Base-by-base conservation (phyloP, 352 stramenopile genomes). In the Pythium scleroteichum region DNA sequence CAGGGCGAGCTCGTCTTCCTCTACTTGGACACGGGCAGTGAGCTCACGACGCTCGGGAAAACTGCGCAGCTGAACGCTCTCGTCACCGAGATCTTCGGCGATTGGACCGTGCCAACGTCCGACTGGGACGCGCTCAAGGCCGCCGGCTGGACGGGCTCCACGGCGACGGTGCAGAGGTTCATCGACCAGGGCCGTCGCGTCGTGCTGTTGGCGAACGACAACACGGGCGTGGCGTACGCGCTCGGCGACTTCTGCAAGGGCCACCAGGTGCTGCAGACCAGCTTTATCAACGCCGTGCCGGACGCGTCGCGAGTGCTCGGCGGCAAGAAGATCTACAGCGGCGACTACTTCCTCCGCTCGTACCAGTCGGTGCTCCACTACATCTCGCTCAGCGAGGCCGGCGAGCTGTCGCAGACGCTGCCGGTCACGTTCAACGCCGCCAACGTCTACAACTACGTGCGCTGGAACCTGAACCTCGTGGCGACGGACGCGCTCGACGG, bases 381-480 rank as follows among this genome's bases (percentile, higher is more conserved):
- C 50, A 76, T 80, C n/a, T 79, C 75, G 29, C 59, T 85, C 1
- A 71, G 66, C 7, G 69, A 71, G 20, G 55, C 16, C 20, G 71
- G 54, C 17, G 33, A 38, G 20, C 22, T 85, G 1, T 72, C 64
- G 0, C 46, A 74, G 12, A 27, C 66, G 4, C 53, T 73, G 19
- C 49, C 62, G 12, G 65, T 68, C 9, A 76, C 68, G 51, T 66
- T 86, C 53, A 69, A 72, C 24, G 48, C 69, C 2, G 54, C 47
- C 46, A 86, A 80, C 51, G 69, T 76, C 16, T 60, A 41, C 53
- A 78, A 79, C 47, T 82, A 72, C 52, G 63, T 87, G n/a, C 68
- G 76, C 3, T 83, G 72, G 75, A 80, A 85, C 57, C 44, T 81
- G 38, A 81, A 87, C 44, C 62, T 88, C 13, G 67, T 88, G 10